These are phyloP conservation scores for Fusarium succisae DNA, from an alignment of 2,329 filamentous ascomycete genomes.

Conservation along the genomic window DNA sequence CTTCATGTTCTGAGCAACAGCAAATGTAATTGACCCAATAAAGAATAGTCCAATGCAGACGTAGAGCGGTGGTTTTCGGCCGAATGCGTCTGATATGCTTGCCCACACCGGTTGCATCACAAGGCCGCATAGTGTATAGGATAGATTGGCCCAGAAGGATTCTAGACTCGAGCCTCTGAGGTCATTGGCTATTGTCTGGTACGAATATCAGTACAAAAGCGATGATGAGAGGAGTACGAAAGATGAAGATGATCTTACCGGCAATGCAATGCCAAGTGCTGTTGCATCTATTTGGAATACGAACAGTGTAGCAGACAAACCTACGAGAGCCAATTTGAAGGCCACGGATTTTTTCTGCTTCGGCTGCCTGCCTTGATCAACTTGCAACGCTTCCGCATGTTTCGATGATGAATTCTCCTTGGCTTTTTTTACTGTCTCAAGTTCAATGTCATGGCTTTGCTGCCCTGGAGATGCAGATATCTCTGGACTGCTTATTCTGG, in stretches of 20 bases:
- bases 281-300: slow-evolving; percentile 17
- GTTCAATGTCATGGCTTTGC: background rate
- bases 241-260: background rate
- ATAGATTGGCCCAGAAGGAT: slow-evolving; percentile 12
- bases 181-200: slow-evolving; percentile 12
- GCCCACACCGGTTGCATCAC: slow-evolving; percentile 20
- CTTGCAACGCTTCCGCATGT: background rate
- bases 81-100: slow-evolving; percentile 15
- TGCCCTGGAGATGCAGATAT: background rate
- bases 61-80: slow-evolving; percentile 9
- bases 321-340: slow-evolving; percentile 7
- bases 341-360: slow-evolving; percentile 9
- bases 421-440: background rate
- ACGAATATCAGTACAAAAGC: background rate
- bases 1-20: slow-evolving; percentile 11
- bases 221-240: background rate
- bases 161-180: slow-evolving; percentile 13
- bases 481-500: fast-evolving
- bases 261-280: slow-evolving; percentile 13
- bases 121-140: slow-evolving; percentile 12
- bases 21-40: slow-evolving; percentile 1
- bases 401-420: background rate
- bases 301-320: slow-evolving; percentile 2
- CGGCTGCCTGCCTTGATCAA: background rate
- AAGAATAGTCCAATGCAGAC: slow-evolving; percentile 6